Conservation (phyloP, 2,329 filamentous ascomycete species). For the Aureobasidium namibiae region DNA sequence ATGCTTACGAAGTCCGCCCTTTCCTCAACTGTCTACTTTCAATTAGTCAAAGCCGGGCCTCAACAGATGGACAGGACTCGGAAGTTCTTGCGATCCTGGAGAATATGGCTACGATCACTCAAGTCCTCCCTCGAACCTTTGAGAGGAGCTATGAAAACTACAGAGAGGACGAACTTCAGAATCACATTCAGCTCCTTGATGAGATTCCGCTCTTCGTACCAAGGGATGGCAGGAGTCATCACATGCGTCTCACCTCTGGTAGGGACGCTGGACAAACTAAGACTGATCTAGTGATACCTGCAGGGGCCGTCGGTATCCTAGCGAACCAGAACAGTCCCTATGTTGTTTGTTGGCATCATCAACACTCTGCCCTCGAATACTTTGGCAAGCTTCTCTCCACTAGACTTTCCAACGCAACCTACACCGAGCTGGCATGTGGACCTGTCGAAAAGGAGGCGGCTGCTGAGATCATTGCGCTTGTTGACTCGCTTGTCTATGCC, state of each 20-base stretch:
- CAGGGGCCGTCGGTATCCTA: constrained; percentile 61
- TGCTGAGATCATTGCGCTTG: constrained; percentile 63
- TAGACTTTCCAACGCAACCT: constrained; percentile 49
- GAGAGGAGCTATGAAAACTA: constrained; percentile 62
- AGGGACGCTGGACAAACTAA: constrained; percentile 14
- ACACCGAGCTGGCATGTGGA: constrained; percentile 38
- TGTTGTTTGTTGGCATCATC: constrained; percentile 64
- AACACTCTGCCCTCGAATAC: constrained; percentile 72
- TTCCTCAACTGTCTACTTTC: constrained; percentile 65
- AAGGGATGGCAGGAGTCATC: constrained; percentile 15
- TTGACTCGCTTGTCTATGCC: constrained; percentile 58
- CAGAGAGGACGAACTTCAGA: constrained; percentile 78
- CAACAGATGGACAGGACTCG: constrained; percentile 36
- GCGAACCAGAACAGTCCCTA: constrained; percentile 70
- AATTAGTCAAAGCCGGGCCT: constrained; percentile 42
- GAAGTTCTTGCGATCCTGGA: constrained; percentile 55
- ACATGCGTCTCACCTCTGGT: neutral
- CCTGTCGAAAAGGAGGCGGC: constrained; percentile 52
- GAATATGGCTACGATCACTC: constrained; percentile 65
- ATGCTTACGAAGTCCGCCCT: constrained; percentile 76
- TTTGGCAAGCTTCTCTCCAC: constrained; percentile 69
- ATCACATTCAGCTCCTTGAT: constrained; percentile 61
- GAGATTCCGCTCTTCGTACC: constrained; percentile 57
- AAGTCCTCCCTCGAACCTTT: constrained; percentile 64
- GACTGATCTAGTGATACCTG: constrained; percentile 53